Percentiles rank a stretch among this genome's conserved stretches.
Evolutionary conservation across 108 stramenopile species (phyloP).

Genomic region (Stephanodiscus minutulus): DNA sequence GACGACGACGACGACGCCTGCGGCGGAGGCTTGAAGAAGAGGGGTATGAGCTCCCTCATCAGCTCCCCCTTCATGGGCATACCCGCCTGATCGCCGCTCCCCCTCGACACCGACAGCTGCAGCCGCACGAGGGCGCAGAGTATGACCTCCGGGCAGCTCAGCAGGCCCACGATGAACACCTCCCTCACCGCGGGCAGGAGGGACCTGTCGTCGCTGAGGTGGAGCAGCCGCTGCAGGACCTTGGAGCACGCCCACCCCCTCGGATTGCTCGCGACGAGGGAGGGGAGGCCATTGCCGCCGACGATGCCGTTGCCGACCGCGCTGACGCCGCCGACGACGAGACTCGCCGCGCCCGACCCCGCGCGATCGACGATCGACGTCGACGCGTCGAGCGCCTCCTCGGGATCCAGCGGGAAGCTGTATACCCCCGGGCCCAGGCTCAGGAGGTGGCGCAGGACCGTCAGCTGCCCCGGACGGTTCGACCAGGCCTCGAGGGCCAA

Average conservation of each 20-base stretch:
- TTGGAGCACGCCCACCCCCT: constrained; percentile 73
- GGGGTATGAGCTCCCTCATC: constrained; percentile 90
- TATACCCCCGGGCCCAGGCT: constrained; percentile 65
- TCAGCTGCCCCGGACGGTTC: constrained; percentile 81
- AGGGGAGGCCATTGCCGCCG: constrained; percentile 22
- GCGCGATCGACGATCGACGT: constrained; percentile 28
- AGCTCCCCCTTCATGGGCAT: constrained; percentile 86
- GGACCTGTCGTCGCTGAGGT: constrained; percentile 74
- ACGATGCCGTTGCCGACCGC: not conserved
- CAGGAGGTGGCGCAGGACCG: constrained; percentile 74
- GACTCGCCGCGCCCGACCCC: no score
- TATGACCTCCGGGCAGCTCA: constrained; percentile 77
- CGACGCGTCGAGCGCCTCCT: constrained; percentile 73
- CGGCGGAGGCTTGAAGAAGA: constrained; percentile 90
- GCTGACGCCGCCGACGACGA: not conserved
- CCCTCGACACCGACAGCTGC: constrained; percentile 47
- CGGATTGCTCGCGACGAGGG: constrained; percentile 53
- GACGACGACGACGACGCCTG: no score
- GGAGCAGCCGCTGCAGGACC: constrained; percentile 74
- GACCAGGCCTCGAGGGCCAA: constrained; percentile 72
- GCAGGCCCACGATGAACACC: constrained; percentile 70
- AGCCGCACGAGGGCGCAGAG: constrained; percentile 75
- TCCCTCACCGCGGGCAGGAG: constrained; percentile 76
- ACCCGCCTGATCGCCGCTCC: constrained; percentile 45
- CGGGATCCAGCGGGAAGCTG: constrained; percentile 65